A percentile compares a stretch with the other conserved stretches of the same genome.
Conservation (phyloP, 192 early-diverging fungal species). For the Coemansia aciculifera region DNA sequence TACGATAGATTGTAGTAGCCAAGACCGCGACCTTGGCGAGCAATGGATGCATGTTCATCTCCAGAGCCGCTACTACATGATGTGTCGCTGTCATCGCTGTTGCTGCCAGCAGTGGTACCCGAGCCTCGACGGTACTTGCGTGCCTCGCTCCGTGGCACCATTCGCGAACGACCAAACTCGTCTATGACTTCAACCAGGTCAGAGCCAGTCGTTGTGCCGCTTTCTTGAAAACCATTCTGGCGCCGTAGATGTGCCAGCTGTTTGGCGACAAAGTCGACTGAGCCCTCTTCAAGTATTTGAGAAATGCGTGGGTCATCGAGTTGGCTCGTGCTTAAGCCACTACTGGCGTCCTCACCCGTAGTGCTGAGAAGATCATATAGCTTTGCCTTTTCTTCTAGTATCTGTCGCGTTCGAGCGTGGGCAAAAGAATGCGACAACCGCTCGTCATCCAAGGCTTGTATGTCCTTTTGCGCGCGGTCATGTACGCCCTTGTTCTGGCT, state of each 20-base stretch:
- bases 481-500: conserved; percentile 38
- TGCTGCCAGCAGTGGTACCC: neutral
- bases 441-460: conserved; percentile 6
- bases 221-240: neutral
- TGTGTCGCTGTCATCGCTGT: conserved; percentile 3
- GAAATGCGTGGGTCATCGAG: conserved; percentile 27
- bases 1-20: conserved; percentile 30
- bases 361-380: conserved; percentile 44
- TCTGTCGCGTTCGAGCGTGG: conserved; percentile 9
- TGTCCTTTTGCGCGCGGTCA: conserved; percentile 25
- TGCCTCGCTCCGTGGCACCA: conserved; percentile 24
- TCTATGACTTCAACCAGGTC: conserved; percentile 43
- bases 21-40: conserved; percentile 14
- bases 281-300: conserved; percentile 41
- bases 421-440: neutral
- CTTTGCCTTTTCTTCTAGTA: conserved; percentile 39
- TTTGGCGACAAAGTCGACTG: conserved; percentile 46
- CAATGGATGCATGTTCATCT: neutral
- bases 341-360: neutral
- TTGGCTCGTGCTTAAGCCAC: neutral
- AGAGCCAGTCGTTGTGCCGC: neutral
- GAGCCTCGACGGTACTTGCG: conserved; percentile 6
- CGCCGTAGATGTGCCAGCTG: conserved; percentile 7
- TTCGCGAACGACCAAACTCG: conserved; percentile 49
- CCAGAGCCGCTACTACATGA: neutral